These are phyloP conservation scores for Ogataea sp. DNA, from an alignment of 805 yeast species.

Conservation along the genomic window DNA sequence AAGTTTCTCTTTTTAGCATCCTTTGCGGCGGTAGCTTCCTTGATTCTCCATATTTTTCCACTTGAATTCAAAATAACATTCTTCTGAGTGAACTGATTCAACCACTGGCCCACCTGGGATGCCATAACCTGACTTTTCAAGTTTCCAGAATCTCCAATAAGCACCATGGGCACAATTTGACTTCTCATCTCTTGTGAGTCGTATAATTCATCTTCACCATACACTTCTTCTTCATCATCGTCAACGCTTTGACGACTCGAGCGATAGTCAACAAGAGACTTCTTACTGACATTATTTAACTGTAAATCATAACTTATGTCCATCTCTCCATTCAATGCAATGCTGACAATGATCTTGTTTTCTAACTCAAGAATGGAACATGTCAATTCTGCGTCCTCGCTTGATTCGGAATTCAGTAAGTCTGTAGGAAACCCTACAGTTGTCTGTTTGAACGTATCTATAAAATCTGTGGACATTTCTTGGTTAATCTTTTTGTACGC, in stretches of 20 bases:
- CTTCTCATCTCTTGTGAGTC: conserved; percentile 4
- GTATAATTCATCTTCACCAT: conserved; percentile 20
- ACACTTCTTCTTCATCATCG: conserved; percentile 5
- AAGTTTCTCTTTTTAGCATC: conserved; percentile 22
- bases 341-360: conserved; percentile 32
- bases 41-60: conserved; percentile 34
- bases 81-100: conserved; percentile 27
- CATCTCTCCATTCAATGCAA: conserved; percentile 35
- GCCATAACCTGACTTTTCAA: conserved; percentile 39
- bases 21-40: too few relatives aligned
- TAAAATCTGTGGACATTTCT: background rate
- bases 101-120: conserved; percentile 38
- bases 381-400: conserved; percentile 7
- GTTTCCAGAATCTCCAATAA: conserved; percentile 38
- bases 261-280: conserved; percentile 9
- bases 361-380: conserved; percentile 23
- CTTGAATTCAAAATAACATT: conserved; percentile 37
- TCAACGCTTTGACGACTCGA: background rate
- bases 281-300: conserved; percentile 11
- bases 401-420: background rate
- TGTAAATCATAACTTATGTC: conserved; percentile 42
- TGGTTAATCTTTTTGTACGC: too few relatives aligned
- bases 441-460: background rate
- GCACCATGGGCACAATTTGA: conserved; percentile 18
- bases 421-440: background rate